Percentiles rank a stretch among this genome's conserved stretches.
phyloP scores from a whole-genome alignment of 139 green algal genomes.

The Edaphochlamys debaryana region DNA sequence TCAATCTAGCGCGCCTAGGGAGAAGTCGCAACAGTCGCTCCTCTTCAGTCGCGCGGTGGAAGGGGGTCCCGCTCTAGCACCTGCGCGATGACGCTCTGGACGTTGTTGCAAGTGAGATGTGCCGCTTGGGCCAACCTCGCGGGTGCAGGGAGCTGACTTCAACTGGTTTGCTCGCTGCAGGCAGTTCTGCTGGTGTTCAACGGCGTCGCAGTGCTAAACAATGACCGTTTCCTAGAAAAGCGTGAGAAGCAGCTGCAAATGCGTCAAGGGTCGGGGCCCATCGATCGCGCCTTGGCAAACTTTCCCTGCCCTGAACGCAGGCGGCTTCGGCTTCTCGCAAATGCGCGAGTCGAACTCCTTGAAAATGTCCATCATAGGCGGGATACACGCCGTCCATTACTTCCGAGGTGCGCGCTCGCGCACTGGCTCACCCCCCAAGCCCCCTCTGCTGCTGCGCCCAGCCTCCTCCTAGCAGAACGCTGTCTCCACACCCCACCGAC shows the following conservation, averaged over 20 bases:
- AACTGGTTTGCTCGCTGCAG: slow-evolving; percentile 64
- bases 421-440: neutral
- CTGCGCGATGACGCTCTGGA: slow-evolving; percentile 87
- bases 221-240: slow-evolving; percentile 90
- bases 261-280: too few species aligned
- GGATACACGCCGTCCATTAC: slow-evolving; percentile 88
- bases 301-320: slow-evolving; percentile 67
- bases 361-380: slow-evolving; percentile 89
- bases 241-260: slow-evolving; percentile 67
- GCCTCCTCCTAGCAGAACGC: too few species aligned
- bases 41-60: too few species aligned
- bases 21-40: too few species aligned
- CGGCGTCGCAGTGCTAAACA: slow-evolving; percentile 89
- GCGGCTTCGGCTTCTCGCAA: slow-evolving; percentile 85
- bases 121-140: too few species aligned
- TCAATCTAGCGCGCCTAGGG: too few species aligned
- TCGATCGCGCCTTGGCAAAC: too few species aligned
- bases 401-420: slow-evolving; percentile 73
- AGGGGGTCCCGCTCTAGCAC: too few species aligned
- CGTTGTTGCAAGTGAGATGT: slow-evolving; percentile 78
- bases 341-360: slow-evolving; percentile 73
- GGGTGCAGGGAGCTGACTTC: too few species aligned
- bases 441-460: too few species aligned
- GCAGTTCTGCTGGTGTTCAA: slow-evolving; percentile 85
- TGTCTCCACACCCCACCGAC: neutral